Evolutionary conservation across 495 filamentous ascomycete genomes (phyloP), one percentile per base, ranked within the genome.

Genomic region (Daldinia caldariorum): DNA sequence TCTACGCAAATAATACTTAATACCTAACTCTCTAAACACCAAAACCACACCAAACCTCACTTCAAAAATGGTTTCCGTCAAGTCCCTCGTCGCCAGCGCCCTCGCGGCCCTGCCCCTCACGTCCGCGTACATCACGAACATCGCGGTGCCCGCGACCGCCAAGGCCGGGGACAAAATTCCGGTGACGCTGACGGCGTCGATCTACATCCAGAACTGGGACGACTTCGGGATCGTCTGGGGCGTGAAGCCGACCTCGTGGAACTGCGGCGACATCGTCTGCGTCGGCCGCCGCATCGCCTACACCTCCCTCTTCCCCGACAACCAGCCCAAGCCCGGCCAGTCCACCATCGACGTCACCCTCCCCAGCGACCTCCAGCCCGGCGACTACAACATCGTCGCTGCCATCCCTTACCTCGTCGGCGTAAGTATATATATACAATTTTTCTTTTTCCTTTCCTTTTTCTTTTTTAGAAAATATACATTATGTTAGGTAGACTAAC

Each of bases 371-470:
- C 69, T 84, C 50, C 31, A 76, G 8, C 29, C 82, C 4, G 85
- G 85, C 49, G 78, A 85, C 67, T 87, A 85, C 72, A 74, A 85
- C 10, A 76, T 87, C 18, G 77, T 83, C 38, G 85, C 81, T 26
- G 85, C 71, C 6, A 64, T 76, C 53, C 74, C 74, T 14, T 76
- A 64, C 13, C 74, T 76, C 41, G 74, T 76, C 61, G 74, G 74
- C 43, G 74, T 76, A 53, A 72, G 74, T 71, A 18, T 3, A 10
- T 3, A 26, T 3, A n/a, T n/a, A n/a, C 26, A 26, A 26, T 26
- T 3, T 20, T 32, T 22, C 43, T 16, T 22, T 47, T 1, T 22
- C 20, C 16, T 47, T n/a, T n/a, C n/a, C n/a, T n/a, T n/a, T n/a
- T n/a, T n/a, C n/a, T n/a, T n/a, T n/a, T 20, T 4, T 47, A 5